These are phyloP conservation scores for Alliaria petiolata DNA, from an alignment of 345 rosid species.

Conservation along the genomic window DNA sequence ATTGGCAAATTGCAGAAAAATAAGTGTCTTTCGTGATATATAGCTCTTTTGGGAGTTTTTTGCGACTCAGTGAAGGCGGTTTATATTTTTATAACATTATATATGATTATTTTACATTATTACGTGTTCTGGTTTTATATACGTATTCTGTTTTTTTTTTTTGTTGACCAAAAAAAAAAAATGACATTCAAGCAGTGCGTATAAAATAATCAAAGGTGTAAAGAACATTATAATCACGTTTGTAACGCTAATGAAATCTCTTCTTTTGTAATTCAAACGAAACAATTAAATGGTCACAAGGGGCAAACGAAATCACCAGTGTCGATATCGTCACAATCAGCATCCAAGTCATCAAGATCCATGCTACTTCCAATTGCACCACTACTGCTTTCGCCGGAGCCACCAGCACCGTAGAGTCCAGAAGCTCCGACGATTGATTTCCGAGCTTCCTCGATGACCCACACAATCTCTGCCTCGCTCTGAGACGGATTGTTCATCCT, in stretches of 20 bases:
- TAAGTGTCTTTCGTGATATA: background rate
- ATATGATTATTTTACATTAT: too few relatives aligned
- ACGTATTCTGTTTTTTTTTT: too few relatives aligned
- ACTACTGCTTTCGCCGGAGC: slow-evolving; percentile 42
- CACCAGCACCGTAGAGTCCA: slow-evolving; percentile 16
- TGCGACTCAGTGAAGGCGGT: background rate
- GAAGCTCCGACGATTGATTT: slow-evolving; percentile 30
- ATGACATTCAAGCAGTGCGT: too few relatives aligned
- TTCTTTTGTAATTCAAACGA: background rate
- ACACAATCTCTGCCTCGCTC: slow-evolving; percentile 49
- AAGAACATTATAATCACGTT: background rate
- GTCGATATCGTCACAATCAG: slow-evolving; percentile 37
- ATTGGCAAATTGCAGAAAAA: background rate
- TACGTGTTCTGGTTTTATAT: background rate
- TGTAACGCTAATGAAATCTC: background rate
- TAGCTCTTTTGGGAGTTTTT: background rate
- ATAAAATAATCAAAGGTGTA: background rate
- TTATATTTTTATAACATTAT: background rate
- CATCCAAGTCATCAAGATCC: slow-evolving; percentile 67
- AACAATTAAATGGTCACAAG: slow-evolving; percentile 28
- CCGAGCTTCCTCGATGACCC: slow-evolving; percentile 55
- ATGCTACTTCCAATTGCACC: slow-evolving; percentile 43
- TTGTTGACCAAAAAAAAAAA: too few relatives aligned
- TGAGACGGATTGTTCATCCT: slow-evolving; percentile 58
- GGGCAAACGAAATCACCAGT: slow-evolving; percentile 58